Percentiles rank a stretch among this genome's conserved stretches.
phyloP scores from a whole-genome alignment of 169 alveolate species.

The Eimeria necatrix region DNA sequence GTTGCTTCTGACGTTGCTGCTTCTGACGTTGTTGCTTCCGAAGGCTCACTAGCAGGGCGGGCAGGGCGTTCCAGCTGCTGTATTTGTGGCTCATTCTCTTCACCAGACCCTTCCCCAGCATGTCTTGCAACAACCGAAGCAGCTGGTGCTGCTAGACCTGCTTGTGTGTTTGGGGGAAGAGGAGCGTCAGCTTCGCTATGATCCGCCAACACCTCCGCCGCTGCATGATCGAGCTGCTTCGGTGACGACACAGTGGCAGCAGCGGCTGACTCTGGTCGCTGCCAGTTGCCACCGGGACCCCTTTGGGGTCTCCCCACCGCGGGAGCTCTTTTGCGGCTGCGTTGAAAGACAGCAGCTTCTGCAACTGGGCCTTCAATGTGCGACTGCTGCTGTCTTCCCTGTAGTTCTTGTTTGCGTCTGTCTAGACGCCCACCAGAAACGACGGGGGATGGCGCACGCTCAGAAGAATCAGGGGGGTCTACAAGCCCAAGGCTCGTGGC shows the following conservation, averaged over 20 bases:
- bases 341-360: slow-evolving; percentile 14
- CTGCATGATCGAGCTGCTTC: not conserved
- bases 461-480: too few relatives aligned
- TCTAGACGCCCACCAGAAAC: too few relatives aligned
- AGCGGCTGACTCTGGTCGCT: not conserved
- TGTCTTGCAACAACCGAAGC: not conserved
- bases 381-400: too few relatives aligned
- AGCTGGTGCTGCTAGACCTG: not conserved
- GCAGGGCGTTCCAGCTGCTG: not conserved
- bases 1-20: not conserved
- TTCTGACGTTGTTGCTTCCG: not conserved
- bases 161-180: not conserved
- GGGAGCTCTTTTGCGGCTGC: slow-evolving; percentile 31
- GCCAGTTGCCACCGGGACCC: not conserved
- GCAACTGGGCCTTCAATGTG: not conserved
- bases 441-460: too few relatives aligned
- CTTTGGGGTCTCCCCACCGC: slow-evolving; percentile 41
- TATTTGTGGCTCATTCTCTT: not conserved
- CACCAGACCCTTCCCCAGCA: not conserved
- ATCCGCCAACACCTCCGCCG: not conserved
- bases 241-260: not conserved
- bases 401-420: too few relatives aligned
- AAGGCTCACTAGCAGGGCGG: not conserved
- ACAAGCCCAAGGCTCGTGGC: too few relatives aligned
- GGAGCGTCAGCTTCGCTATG: not conserved